phyloP scores from a whole-genome alignment of 129 eudicot species.

The Saposhnikovia divaricata region DNA sequence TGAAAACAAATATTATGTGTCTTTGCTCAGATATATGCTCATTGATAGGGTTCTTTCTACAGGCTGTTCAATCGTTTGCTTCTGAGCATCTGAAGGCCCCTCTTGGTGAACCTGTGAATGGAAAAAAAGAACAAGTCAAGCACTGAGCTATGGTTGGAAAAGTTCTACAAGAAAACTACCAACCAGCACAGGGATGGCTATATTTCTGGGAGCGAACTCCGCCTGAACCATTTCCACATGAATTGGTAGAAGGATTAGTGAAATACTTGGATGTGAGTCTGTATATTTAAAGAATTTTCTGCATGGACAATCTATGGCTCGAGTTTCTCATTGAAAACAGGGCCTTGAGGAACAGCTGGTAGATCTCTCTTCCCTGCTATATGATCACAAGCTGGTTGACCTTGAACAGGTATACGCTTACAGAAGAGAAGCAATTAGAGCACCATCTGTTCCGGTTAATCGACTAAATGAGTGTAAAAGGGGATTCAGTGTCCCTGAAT shows the following conservation, averaged over 20 bases:
- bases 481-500: background rate
- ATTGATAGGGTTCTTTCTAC: slow-evolving; percentile 18
- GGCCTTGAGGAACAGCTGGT: slow-evolving; percentile 94
- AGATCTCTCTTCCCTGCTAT: slow-evolving; percentile 73
- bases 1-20: background rate
- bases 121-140: slow-evolving; percentile 83
- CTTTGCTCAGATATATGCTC: slow-evolving; percentile 9
- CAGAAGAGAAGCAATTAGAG: background rate
- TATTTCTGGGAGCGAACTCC: no score
- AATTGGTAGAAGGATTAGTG: slow-evolving; percentile 77
- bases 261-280: slow-evolving; percentile 83
- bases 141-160: slow-evolving; percentile 91
- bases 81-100: slow-evolving; percentile 85
- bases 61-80: slow-evolving; percentile 91
- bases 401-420: background rate
- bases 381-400: slow-evolving; percentile 82
- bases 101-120: slow-evolving; percentile 94
- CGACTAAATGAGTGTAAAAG: background rate
- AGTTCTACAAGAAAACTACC: slow-evolving; percentile 89
- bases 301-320: background rate
- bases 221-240: slow-evolving; percentile 97
- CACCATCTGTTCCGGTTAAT: background rate
- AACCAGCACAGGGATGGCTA: slow-evolving; percentile 17
- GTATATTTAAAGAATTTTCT: background rate
- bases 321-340: slow-evolving; percentile 29